Base-by-base conservation (phyloP, 2,329 filamentous ascomycete genomes). In the Arthrobotrys iridis region DNA sequence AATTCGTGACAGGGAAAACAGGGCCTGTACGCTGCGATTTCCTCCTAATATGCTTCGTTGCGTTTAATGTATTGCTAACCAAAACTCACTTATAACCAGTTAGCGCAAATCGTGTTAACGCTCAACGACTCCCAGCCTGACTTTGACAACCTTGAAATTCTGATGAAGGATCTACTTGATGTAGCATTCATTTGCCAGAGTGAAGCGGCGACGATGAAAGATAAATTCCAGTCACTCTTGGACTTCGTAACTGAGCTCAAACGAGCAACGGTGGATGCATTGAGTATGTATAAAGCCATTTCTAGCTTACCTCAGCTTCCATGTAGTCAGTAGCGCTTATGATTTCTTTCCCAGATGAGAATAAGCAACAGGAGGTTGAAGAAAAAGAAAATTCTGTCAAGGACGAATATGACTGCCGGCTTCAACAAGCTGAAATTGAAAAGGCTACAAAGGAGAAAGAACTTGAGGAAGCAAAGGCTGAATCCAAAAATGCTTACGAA, bases 131-230 rank as follows among this genome's bases (percentile, higher is more conserved):
- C 46, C n/a, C 1, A 52, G 13, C 46, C 46, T 6, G 46, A 52
- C 26, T 52, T 52, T 52, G 10, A 4, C 26, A 59, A 26, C 13
- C 59, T 73, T 15, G 41, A 41, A 8, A 33, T 18, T 10, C 7
- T 24, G 26, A 73, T 73, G 60, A 37, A 48, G 4, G 24, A 48
- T n/a, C 60, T 73, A 20, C 24, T 22, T 8, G 24, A 59, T 11
- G 35, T 48, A 15, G 48, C 68, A 4, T 15, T 15, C 13, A 52
- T 18, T 8, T 73, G 68, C 28, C 55, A 59, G 41, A 28, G 41
- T 5, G 59, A 73, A 59, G 68, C 68, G 10, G 58, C 43, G 15
- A 15, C 40, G 7, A 73, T 73, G 24, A 41, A 73, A n/a, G 33
- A 28, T 7, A 57, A 66, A 13, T 73, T 73, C 30, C 37, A 52